Percentiles rank a stretch among this genome's conserved stretches.
phyloP scores from a whole-genome alignment of 2,329 filamentous ascomycete species.

The Sarocladium oryzae region DNA sequence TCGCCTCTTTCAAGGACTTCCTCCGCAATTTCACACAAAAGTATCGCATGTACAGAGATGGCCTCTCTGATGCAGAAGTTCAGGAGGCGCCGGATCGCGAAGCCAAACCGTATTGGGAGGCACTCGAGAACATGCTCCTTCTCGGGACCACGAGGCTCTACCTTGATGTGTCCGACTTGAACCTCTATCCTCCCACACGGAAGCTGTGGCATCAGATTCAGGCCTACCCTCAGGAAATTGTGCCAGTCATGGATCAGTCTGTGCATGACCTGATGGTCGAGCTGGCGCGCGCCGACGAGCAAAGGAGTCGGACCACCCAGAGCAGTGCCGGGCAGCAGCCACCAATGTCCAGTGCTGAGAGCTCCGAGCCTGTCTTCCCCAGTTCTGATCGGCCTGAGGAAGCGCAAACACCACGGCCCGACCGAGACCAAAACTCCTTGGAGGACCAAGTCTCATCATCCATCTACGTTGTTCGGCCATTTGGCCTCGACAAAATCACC shows the following conservation, averaged over 20 bases:
- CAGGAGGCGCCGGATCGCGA: constrained; percentile 63
- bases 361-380: constrained; percentile 70
- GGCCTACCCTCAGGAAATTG: constrained; percentile 91
- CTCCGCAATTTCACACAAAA: constrained; percentile 86
- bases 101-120: constrained; percentile 75
- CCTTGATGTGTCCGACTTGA: constrained; percentile 81
- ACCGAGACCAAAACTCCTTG: constrained; percentile 48
- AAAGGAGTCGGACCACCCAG: constrained; percentile 58
- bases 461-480: constrained; percentile 81
- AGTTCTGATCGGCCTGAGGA: constrained; percentile 67
- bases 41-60: constrained; percentile 87
- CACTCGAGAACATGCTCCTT: constrained; percentile 85
- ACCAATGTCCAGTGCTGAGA: constrained; percentile 44
- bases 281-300: constrained; percentile 73
- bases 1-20: constrained; percentile 85
- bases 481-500: constrained; percentile 76
- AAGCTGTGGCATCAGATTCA: constrained; percentile 96
- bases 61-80: constrained; percentile 71
- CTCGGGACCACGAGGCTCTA: constrained; percentile 81
- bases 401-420: constrained; percentile 28
- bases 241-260: constrained; percentile 91
- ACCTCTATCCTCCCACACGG: constrained; percentile 82
- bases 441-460: constrained; percentile 76
- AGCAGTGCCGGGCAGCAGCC: constrained; percentile 42
- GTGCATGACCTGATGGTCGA: constrained; percentile 93